phyloP scores from a whole-genome alignment of 2,329 filamentous ascomycete species.

The Acrodontium crateriforme region DNA sequence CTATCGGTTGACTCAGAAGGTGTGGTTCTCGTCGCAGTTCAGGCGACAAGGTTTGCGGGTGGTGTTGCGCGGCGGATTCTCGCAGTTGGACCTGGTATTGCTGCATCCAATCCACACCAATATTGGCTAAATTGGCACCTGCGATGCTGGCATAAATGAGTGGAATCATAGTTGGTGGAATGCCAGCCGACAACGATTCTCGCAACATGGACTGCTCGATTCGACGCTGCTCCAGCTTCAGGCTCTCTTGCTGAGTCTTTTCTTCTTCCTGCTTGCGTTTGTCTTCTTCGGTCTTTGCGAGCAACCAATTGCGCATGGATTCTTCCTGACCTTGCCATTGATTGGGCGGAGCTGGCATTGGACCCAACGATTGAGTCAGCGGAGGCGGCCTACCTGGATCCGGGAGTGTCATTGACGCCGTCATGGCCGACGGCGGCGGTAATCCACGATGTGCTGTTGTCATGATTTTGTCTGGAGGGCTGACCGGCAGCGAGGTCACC shows the following conservation, averaged over 20 bases:
- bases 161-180: conserved; percentile 38
- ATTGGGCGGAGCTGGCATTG: conserved; percentile 30
- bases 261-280: conserved; percentile 41
- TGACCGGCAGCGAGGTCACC: conserved; percentile 28
- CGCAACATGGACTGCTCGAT: conserved; percentile 40
- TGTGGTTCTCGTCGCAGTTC: conserved; percentile 30
- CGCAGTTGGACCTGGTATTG: conserved; percentile 35
- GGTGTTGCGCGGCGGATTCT: conserved; percentile 27
- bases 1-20: conserved; percentile 25
- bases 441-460: conserved; percentile 39
- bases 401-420: conserved; percentile 37
- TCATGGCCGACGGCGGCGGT: conserved; percentile 40
- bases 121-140: conserved; percentile 32
- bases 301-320: conserved; percentile 37
- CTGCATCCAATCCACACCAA: conserved; percentile 37
- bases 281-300: conserved; percentile 38
- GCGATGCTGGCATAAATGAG: conserved; percentile 41
- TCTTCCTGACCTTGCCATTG: conserved; percentile 39
- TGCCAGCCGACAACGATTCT: conserved; percentile 37
- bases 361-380: conserved; percentile 21
- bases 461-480: conserved; percentile 28
- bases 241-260: conserved; percentile 36
- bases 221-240: conserved; percentile 36
- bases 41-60: conserved; percentile 23
- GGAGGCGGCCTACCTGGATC: conserved; percentile 29